Percentiles rank a stretch among this genome's conserved stretches.
phyloP scores from a whole-genome alignment of 2,329 filamentous ascomycete species.

The Cordyceps fumosorosea region DNA sequence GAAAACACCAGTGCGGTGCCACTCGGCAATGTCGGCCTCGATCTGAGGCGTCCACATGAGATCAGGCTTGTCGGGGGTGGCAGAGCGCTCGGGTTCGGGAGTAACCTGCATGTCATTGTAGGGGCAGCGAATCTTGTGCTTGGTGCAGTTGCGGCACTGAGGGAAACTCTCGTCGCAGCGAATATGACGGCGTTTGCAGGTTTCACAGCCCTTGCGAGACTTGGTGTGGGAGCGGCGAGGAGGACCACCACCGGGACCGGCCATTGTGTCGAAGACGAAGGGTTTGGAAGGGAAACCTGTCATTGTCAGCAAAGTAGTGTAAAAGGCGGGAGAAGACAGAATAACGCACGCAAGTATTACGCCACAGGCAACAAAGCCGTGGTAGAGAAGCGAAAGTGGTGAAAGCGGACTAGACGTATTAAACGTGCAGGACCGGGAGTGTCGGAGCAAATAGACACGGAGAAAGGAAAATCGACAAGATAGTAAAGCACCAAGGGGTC shows the following conservation, averaged over 20 bases:
- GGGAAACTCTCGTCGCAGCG: constrained; percentile 96
- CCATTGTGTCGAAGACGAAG: constrained; percentile 52
- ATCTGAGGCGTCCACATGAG: constrained; percentile 84
- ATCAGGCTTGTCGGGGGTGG: constrained; percentile 56
- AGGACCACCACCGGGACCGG: constrained; percentile 89
- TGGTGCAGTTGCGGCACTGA: constrained; percentile 98
- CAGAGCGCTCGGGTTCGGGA: constrained; percentile 52
- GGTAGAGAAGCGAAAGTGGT: constrained; percentile 34
- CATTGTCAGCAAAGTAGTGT: not conserved
- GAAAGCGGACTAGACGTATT: not conserved
- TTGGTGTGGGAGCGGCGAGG: constrained; percentile 92
- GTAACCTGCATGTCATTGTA: constrained; percentile 82
- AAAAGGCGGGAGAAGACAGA: not conserved
- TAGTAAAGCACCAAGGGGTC: not conserved
- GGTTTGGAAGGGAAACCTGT: constrained; percentile 23
- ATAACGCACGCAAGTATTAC: constrained; percentile 24
- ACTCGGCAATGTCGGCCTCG: constrained; percentile 71
- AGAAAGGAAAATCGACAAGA: not conserved
- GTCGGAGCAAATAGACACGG: constrained; percentile 1
- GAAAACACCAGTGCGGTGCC: constrained; percentile 78
- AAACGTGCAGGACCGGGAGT: not conserved
- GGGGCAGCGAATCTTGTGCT: constrained; percentile 96
- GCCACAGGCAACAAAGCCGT: constrained; percentile 21
- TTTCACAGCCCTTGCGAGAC: constrained; percentile 96
- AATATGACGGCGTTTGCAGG: constrained; percentile 95